A percentile compares a stretch with the other conserved stretches of the same genome.
phyloP scores from a whole-genome alignment of 768 basidiomycete genomes.

The Phylloporus sp. region DNA sequence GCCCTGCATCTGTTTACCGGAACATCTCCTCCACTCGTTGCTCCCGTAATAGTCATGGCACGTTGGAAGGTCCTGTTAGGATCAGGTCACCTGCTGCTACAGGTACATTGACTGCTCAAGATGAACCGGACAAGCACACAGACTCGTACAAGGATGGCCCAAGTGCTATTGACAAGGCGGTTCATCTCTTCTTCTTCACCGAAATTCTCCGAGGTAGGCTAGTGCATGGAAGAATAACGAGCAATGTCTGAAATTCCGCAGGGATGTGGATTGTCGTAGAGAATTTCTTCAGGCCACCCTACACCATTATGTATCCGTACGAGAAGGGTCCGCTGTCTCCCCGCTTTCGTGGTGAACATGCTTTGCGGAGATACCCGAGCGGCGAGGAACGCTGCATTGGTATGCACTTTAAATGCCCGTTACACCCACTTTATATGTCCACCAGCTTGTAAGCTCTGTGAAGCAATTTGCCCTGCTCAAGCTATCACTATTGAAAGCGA shows the following conservation, averaged over 20 bases:
- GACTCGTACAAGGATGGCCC: constrained; percentile 77
- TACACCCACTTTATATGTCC: constrained; percentile 5
- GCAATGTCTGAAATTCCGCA: constrained; percentile 31
- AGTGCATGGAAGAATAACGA: neutral
- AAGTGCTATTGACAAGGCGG: constrained; percentile 92
- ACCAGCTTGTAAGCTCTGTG: constrained; percentile 95
- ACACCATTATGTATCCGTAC: constrained; percentile 98
- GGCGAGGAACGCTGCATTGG: constrained; percentile 99
- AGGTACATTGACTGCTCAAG: constrained; percentile 32
- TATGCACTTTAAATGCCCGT: constrained; percentile 34
- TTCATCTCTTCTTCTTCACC: constrained; percentile 96
- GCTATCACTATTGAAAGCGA: constrained; percentile 99
- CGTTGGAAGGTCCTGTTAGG: constrained; percentile 21
- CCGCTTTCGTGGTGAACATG: constrained; percentile 98
- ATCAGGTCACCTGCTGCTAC: constrained; percentile 34
- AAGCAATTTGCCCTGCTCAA: constrained; percentile 98
- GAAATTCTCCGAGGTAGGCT: constrained; percentile 92
- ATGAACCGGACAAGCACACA: constrained; percentile 48
- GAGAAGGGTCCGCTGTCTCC: constrained; percentile 98
- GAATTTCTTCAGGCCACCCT: constrained; percentile 90
- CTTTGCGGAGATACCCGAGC: constrained; percentile 90
- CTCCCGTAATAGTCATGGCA: constrained; percentile 11
- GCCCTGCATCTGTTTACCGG: constrained; percentile 44
- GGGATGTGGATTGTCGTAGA: constrained; percentile 98
- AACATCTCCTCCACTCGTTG: constrained; percentile 26